Evolutionary conservation across 2,329 filamentous ascomycete species (phyloP).

Genomic region (Triangularia setosa): DNA sequence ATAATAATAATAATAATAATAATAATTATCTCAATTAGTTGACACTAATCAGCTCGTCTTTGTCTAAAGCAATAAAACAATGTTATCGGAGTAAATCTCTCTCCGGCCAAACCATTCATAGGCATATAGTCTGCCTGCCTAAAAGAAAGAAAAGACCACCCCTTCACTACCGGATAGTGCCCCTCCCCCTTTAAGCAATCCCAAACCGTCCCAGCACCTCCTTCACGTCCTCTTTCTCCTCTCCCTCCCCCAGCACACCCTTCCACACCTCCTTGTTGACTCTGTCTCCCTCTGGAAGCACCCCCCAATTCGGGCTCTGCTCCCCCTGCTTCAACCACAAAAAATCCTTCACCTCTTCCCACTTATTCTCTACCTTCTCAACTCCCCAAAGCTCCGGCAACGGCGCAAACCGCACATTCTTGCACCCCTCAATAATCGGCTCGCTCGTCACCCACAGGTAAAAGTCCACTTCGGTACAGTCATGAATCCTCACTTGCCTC

Average conservation of each 20-base stretch:
- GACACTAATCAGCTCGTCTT: not conserved
- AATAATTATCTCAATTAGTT: not conserved
- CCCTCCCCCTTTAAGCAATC: conserved; percentile 4
- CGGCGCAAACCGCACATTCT: conserved; percentile 71
- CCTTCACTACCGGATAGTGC: conserved; percentile 22
- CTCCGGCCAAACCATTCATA: not conserved
- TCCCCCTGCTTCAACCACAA: conserved; percentile 76
- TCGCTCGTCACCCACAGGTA: conserved; percentile 79
- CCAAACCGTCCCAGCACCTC: conserved; percentile 59
- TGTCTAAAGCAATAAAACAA: not conserved
- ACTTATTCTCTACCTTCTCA: conserved; percentile 53
- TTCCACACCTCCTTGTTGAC: conserved; percentile 64
- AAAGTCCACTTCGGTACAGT: conserved; percentile 74
- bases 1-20: not conserved
- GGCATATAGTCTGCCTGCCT: not conserved
- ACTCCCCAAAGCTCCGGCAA: conserved; percentile 50
- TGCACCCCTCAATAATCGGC: conserved; percentile 92
- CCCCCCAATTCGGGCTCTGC: conserved; percentile 73
- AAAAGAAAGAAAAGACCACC: not conserved
- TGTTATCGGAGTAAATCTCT: not conserved
- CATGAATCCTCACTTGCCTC: conserved; percentile 90
- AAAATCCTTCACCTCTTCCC: conserved; percentile 93
- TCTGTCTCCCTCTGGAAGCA: conserved; percentile 58
- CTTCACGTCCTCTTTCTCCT: conserved; percentile 51
- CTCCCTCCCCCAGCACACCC: conserved; percentile 40